Conservation (phyloP, 768 basidiomycete genomes). For the Suillus paluster region DNA sequence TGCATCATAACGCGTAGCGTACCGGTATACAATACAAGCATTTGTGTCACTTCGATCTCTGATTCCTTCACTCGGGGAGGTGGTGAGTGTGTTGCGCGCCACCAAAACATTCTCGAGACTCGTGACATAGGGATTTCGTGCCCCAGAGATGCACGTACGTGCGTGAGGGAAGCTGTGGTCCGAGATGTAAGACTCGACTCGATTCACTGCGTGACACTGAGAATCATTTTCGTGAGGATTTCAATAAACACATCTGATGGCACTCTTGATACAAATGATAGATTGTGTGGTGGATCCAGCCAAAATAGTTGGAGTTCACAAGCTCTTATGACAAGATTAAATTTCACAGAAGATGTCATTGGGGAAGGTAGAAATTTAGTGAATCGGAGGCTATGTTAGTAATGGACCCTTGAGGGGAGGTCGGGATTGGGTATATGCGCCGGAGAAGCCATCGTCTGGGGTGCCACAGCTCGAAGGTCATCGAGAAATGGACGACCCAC, state of each 20-base stretch:
- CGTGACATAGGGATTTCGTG: constrained; percentile 52
- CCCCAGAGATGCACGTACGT: constrained; percentile 54
- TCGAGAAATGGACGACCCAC: too few relatives aligned
- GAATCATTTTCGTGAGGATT: constrained; percentile 45
- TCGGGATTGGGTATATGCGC: constrained; percentile 29
- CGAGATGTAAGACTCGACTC: constrained; percentile 60
- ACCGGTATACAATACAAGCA: background rate
- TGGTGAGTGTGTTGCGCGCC: constrained; percentile 74
- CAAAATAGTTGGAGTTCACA: constrained; percentile 71
- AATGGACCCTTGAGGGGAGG: background rate
- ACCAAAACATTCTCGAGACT: constrained; percentile 65
- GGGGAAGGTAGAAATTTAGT: constrained; percentile 33
- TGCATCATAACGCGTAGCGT: background rate
- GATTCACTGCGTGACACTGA: constrained; percentile 53
- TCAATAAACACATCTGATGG: constrained; percentile 23
- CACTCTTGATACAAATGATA: constrained; percentile 26
- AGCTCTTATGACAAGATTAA: constrained; percentile 49
- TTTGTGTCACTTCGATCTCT: background rate
- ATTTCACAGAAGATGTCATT: constrained; percentile 48
- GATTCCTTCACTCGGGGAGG: constrained; percentile 49
- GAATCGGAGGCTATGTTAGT: background rate
- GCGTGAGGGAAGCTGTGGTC: constrained; percentile 63
- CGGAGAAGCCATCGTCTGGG: constrained; percentile 69
- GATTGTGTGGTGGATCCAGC: constrained; percentile 58
- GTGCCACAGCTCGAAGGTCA: constrained; percentile 69